Base-by-base conservation (phyloP, 768 basidiomycete genomes). In the Phaeotremella skinneri region DNA sequence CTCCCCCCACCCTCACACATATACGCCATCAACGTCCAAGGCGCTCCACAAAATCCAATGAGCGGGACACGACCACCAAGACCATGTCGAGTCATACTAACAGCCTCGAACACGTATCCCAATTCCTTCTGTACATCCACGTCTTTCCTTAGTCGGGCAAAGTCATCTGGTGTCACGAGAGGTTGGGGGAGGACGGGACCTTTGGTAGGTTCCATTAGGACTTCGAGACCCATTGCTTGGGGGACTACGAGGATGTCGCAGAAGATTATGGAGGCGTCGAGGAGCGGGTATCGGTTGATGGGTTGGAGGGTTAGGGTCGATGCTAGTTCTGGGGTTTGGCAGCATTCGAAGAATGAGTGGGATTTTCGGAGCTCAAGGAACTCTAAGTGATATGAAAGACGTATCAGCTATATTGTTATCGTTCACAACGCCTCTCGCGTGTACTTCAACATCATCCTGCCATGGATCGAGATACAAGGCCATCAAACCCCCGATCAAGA, bases 231-330 rank as follows among this genome's bases (percentile, higher is more conserved):
- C 86, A 99, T 85, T 21, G 96, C 96, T 74, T 98, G 93, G 0
- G 96, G 96, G 56, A 99, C 81, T 76, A 99, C 93, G 63, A 99
- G 87, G 79, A 98, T 99, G 76, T 98, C 96, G 68, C 86, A 89
- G 81, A 99, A 99, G 78, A 98, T 97, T 80, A 98, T 98, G 55
- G 91, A 84, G 9, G 94, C 94, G 78, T 98, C 96, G 69, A 99
- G 78, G 32, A 93, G 83, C 1, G 84, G 75, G 79, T 89, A 98
- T 45, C 91, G 85, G 50, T 87, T 84, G 70, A 98, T 90, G 51
- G 96, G 96, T 76, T 98, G 96, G 20, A 97, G 78, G 14, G 96
- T 98, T 69, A 99, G 81, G 73, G 91, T 85, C 39, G 83, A 87
- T 21, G 94, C 93, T 54, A 98, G 84, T 11, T 81, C 81, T n/a